Base-by-base conservation (phyloP, 106 monocot genomes). In the Acorus calamus region DNA sequence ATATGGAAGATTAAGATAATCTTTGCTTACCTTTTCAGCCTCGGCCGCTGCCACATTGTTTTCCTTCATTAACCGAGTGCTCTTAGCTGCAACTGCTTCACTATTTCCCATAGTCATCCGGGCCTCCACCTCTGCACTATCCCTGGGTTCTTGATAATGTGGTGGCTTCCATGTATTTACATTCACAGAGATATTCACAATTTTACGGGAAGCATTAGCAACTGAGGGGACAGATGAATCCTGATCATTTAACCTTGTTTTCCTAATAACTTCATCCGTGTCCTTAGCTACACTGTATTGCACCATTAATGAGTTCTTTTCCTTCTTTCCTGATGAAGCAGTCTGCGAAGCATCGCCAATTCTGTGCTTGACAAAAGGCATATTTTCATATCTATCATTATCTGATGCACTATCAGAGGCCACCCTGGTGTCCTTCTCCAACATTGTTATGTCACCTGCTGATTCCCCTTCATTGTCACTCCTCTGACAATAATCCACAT, bases 171-270 rank as follows among this genome's bases (percentile, higher is more conserved):
- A 78, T 53, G 94, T 80, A 55, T 85, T 89, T 60, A 83, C 78
- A 79, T 84, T 86, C 47, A 89, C 89, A 50, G 94, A 94, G 46
- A 82, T 82, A 73, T 96, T 91, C 13, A 84, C 57, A 61, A 87
- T 76, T 72, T 90, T 96, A 58, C 69, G 72, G 14, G 87, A 72
- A 53, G 81, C 12, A 60, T 69, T 79, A 61, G 71, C 41, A 14
- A 61, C 58, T 65, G 70, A 62, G 73, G 44, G 48, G 59, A 47
- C 51, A 65, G 64, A 61, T 52, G 65, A 12, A 43, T 74, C 70
- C 61, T 87, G 70, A 53, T 70, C 69, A 11, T 76, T 63, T n/a
- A 54, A 55, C 55, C 65, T 71, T 60, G 66, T 55, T 65, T 70
- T 77, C 49, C 57, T 79, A 57, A 56, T 45, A 65, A 68, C 66